Evolutionary conservation across 495 filamentous ascomycete species (phyloP).

Genomic region (Lasiosphaeria miniovina): DNA sequence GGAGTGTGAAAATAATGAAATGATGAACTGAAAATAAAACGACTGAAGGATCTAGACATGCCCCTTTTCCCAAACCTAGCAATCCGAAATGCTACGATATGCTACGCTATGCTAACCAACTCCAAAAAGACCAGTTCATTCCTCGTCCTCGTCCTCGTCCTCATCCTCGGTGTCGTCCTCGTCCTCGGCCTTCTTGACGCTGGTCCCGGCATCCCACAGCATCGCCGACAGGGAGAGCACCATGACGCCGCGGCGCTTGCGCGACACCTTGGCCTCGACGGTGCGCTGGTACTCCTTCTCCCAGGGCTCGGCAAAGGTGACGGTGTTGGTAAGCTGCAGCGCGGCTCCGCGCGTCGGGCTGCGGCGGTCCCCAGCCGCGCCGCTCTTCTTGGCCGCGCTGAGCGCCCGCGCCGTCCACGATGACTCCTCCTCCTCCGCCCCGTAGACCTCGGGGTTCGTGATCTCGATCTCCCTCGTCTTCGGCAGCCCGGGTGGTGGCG

Average conservation of each 20-base stretch:
- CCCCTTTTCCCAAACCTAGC: too few species aligned
- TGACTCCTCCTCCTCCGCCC: conserved; percentile 6
- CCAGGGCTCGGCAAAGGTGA: conserved; percentile 26
- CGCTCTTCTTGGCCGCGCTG: neutral
- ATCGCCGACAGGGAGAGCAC: conserved; percentile 22
- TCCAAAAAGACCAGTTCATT: too few species aligned
- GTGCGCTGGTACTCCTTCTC: conserved; percentile 27
- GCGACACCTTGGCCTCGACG: conserved; percentile 18
- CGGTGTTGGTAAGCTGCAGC: conserved; percentile 6
- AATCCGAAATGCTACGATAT: too few species aligned
- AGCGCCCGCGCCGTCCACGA: neutral
- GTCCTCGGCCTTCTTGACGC: neutral
- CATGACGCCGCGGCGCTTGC: conserved; percentile 24
- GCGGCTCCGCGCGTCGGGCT: neutral
- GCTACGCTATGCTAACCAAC: too few species aligned
- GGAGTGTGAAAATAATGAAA: too few species aligned
- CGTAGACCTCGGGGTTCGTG: conserved; percentile 12
- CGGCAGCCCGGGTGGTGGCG: neutral
- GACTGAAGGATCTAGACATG: too few species aligned
- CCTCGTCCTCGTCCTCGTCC: neutral
- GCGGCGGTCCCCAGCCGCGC: neutral
- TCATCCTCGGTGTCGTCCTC: neutral
- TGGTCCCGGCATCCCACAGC: conserved; percentile 19
- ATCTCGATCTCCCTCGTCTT: conserved; percentile 16
- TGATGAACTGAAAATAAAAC: too few species aligned